Base-by-base conservation (phyloP, 225 moss, liverwort and hornwort species). In the Straminergon stramineum region DNA sequence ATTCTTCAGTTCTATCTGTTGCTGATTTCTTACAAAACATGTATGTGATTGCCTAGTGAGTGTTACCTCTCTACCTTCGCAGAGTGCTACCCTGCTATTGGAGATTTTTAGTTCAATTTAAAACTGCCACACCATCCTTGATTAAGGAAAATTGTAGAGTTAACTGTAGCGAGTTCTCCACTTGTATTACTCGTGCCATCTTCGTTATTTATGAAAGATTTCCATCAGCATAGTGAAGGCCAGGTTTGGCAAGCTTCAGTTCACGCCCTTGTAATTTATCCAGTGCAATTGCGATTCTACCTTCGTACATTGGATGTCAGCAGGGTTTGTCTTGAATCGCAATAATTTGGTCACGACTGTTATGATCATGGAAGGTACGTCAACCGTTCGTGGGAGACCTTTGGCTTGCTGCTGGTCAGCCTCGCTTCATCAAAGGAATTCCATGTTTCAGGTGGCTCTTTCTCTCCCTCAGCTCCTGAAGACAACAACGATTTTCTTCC, bases 61-160 rank as follows among this genome's bases (percentile, higher is more conserved):
- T 48, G 75, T 43, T 82, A 53, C 53, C 63, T 69, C 86, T 80
- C 81, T 66, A 77, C 81, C 70, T 53, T 86, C 56, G 57, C 89
- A 60, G 79, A 86, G 82, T 77, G 64, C 83, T 65, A 75, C 74
- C 78, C 82, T 90, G 85, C 45, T 82, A 55, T 89, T 89, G 76
- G 81, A 82, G 63, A 52, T 70, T 43, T 81, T 91, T 70, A 71
- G 63, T 78, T 76, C 74, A 79, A 90, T 79, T 80, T 77, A 48
- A 83, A 86, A 52, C 81, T 90, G 90, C 69, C 87, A 84, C 90
- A 85, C 28, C 75, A 84, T 91, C 91, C 90, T 90, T 91, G 88
- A 93, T 88, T 86, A 88, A 90, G 91, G 90, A 91, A 68, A 88
- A 84, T 77, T 88, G 84, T 90, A 91, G 69, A 68, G 58, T 89